Evolutionary conservation across 345 rosid genomes (phyloP), one percentile per base, ranked within the genome.

Genomic region (Alliaria petiolata): DNA sequence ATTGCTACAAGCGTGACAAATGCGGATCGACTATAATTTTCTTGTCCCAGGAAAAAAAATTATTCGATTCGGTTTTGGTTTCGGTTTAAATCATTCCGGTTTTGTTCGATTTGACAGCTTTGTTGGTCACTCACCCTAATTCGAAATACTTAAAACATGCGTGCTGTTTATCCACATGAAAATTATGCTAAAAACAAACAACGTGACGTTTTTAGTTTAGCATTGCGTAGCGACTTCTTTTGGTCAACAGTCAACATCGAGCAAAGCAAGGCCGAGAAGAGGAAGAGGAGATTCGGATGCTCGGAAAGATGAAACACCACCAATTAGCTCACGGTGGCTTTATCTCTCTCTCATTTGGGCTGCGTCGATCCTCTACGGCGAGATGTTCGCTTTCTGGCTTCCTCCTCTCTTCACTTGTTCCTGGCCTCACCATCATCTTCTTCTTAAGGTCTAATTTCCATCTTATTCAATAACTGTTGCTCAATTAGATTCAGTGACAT

Each of bases 371-470:
- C 90, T 93, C 20, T 88, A 89, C 65, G 97, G 97, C 15, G 96
- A 93, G 79, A 85, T 90, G 93, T 70, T 90, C 70, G 82, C 97
- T 19, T 93, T 81, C 72, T 82, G 87, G 84, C 54, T 89, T 69
- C 93, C 98, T 9, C 62, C 83, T 70, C 61, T 83, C 54, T 77
- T 73, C 71, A 81, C 90, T 78, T 90, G 97, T 45, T 84, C 98
- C n/a, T 88, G 95, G 95, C 95, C 96, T 73, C 91, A 84, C 70
- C 79, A 62, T 71, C 78, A n/a, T n/a, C n/a, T n/a, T 45, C 54
- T 62, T 39, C 76, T 15, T 47, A 60, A 78, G 78, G 81, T 71
- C 33, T 36, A 34, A n/a, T n/a, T 26, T 33, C 38, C 15, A 49
- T 45, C 40, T n/a, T n/a, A 16, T 54, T 63, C 62, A 8, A 6